These are phyloP conservation scores for Solanum raphanifolium DNA, from an alignment of 257 asterid species.

Conservation along the genomic window DNA sequence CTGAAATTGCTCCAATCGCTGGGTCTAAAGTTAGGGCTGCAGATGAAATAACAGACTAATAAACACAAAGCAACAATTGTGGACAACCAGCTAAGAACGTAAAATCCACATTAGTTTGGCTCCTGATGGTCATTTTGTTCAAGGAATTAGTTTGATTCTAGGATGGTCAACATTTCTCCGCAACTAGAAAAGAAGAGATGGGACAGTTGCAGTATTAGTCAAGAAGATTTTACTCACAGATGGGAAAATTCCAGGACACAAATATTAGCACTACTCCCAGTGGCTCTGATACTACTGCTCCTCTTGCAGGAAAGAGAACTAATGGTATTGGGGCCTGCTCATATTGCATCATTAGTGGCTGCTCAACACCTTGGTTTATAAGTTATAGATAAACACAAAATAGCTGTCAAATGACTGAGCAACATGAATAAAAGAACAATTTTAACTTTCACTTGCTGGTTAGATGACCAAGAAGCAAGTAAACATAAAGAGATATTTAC, in stretches of 20 bases:
- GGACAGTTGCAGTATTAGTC: neutral
- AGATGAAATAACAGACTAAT: neutral
- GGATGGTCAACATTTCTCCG: neutral
- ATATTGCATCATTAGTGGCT: conserved; percentile 2
- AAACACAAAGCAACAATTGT: neutral
- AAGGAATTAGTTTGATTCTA: neutral
- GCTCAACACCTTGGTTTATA: neutral
- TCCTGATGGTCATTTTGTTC: neutral
- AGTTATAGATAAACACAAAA: neutral
- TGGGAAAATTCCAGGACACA: conserved; percentile 81
- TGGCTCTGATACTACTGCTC: conserved; percentile 75
- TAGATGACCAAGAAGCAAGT: neutral
- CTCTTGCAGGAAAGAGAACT: conserved; percentile 62
- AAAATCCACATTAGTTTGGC: neutral
- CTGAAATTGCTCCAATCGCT: conserved; percentile 76
- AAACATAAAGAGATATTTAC: neutral
- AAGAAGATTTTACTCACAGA: conserved; percentile 41
- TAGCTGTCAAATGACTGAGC: neutral
- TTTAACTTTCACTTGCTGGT: neutral
- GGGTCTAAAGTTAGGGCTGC: conserved; percentile 80
- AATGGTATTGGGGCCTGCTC: conserved; percentile 55
- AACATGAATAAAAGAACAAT: neutral
- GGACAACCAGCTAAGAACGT: neutral
- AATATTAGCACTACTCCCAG: conserved; percentile 75
- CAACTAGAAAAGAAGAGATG: neutral